Evolutionary conservation across 768 basidiomycete species (phyloP).

Genomic region (Myochromella boudieri): DNA sequence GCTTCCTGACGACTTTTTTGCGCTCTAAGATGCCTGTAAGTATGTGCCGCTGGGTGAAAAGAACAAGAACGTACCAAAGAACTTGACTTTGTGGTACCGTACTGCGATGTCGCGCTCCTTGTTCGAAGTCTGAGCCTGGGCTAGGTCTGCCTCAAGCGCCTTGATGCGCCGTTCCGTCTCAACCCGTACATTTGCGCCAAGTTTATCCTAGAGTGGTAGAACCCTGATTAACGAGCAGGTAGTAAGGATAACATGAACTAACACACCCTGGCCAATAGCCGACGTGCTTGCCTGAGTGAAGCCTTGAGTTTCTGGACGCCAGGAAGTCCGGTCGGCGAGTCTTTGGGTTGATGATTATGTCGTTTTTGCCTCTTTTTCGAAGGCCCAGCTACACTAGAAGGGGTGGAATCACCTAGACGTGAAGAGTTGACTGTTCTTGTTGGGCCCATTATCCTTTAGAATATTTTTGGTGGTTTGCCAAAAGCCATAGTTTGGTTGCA

Average conservation of each 20-base stretch:
- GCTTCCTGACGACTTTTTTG: conserved; percentile 79
- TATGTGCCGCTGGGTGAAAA: background rate
- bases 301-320: conserved; percentile 90
- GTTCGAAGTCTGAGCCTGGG: conserved; percentile 55
- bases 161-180: conserved; percentile 79
- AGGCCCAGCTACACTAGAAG: conserved; percentile 15
- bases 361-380: conserved; percentile 27
- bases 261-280: conserved; percentile 77
- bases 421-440: conserved; percentile 14
- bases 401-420: conserved; percentile 11
- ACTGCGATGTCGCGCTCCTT: conserved; percentile 74
- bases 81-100: conserved; percentile 89
- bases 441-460: conserved; percentile 23
- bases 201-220: conserved; percentile 52
- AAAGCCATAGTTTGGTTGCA: conserved; percentile 11
- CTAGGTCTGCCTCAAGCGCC: conserved; percentile 73
- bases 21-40: conserved; percentile 54
- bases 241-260: background rate
- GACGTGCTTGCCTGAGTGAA: conserved; percentile 75
- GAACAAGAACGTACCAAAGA: conserved; percentile 70
- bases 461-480: conserved; percentile 5
- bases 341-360: conserved; percentile 20
- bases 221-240: background rate
- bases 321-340: conserved; percentile 38
- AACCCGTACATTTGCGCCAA: conserved; percentile 83